A percentile compares a stretch with the other conserved stretches of the same genome.
phyloP scores from a whole-genome alignment of 1,284 basidiomycete genomes.

The Heterobasidion parviporum region DNA sequence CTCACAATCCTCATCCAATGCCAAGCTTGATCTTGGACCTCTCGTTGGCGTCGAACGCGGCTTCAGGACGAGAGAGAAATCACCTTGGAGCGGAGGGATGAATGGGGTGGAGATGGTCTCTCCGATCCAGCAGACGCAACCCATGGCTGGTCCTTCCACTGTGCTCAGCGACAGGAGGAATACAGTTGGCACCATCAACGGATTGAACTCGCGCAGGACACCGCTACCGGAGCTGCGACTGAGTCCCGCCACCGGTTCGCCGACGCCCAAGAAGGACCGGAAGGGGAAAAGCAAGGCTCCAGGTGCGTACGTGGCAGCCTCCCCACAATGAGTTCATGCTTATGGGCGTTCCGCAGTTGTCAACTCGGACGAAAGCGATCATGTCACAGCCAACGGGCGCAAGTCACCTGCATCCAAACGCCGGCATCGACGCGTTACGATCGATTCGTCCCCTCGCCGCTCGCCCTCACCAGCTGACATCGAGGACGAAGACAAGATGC shows the following conservation, averaged over 20 bases:
- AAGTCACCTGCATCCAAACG: not conserved
- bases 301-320: not conserved
- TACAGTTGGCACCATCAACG: not conserved
- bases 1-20: not conserved
- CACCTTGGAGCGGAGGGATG: constrained; percentile 48
- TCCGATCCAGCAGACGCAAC: not conserved
- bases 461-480: constrained; percentile 10
- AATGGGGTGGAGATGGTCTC: constrained; percentile 52
- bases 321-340: not conserved
- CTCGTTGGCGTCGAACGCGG: constrained; percentile 62
- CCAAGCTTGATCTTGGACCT: constrained; percentile 51
- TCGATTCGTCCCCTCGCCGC: constrained; percentile 4
- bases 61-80: constrained; percentile 50
- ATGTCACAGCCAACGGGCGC: not conserved
- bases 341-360: not conserved
- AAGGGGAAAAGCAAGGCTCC: constrained; percentile 20
- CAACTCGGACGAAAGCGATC: not conserved
- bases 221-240: constrained; percentile 1
- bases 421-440: constrained; percentile 4
- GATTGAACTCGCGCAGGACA: not conserved
- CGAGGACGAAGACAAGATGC: constrained; percentile 36
- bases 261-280: constrained; percentile 15
- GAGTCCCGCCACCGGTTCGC: constrained; percentile 1
- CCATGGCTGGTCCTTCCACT: not conserved
- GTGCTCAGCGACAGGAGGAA: constrained; percentile 5